These are phyloP conservation scores for Psilocybe mexicana DNA, from an alignment of 1,284 basidiomycete species.

Conservation along the genomic window DNA sequence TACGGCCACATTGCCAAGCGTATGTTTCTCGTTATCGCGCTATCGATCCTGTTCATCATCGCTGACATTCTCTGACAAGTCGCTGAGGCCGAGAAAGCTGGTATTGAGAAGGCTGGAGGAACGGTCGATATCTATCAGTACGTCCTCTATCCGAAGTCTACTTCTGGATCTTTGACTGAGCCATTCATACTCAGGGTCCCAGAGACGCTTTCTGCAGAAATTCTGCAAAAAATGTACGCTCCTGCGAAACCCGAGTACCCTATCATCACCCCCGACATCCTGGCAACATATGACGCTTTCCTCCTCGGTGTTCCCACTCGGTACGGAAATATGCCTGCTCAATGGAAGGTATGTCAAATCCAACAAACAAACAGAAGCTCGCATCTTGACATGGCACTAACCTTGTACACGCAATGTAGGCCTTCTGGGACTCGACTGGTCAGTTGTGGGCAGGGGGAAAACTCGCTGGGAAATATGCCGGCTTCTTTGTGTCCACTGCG, in stretches of 20 bases:
- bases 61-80: constrained; percentile 41
- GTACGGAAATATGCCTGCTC: constrained; percentile 70
- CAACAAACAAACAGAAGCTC: neutral
- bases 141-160: constrained; percentile 23
- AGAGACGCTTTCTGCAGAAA: constrained; percentile 83
- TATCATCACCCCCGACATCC: constrained; percentile 63
- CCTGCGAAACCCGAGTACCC: constrained; percentile 75
- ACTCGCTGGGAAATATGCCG: constrained; percentile 82
- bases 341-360: constrained; percentile 60
- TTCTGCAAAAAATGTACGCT: constrained; percentile 81
- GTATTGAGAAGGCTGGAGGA: constrained; percentile 75
- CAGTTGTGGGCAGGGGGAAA: constrained; percentile 72
- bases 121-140: constrained; percentile 74
- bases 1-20: constrained; percentile 79
- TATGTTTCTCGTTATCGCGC: constrained; percentile 19
- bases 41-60: constrained; percentile 28
- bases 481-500: constrained; percentile 70
- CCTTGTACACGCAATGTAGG: constrained; percentile 37
- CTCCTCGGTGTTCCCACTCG: constrained; percentile 82
- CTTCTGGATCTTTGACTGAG: neutral
- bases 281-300: constrained; percentile 70
- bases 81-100: constrained; percentile 78
- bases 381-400: no score
- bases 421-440: constrained; percentile 85
- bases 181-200: constrained; percentile 50